Base-by-base conservation (phyloP, 345 rosid genomes). In the Mangifera indica region DNA sequence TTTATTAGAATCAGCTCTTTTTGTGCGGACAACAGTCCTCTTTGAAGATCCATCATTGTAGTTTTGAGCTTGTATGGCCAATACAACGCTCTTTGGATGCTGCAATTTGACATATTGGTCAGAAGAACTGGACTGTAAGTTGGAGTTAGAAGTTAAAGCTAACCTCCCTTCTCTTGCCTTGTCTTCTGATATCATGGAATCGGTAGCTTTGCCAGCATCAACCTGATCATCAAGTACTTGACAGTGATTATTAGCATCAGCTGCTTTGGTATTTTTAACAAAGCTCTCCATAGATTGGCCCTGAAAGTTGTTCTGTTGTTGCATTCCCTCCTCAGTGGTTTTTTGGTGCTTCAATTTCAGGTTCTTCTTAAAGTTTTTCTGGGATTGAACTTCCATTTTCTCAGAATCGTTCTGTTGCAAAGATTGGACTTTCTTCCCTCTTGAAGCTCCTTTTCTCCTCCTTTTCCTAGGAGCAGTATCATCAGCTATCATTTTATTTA, bases 41-140 rank as follows among this genome's bases (percentile, higher is more conserved):
- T 29, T 53, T 29, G 58, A 21, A 54, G 73, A 66, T 58, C 70
- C 77, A 70, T 18, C 58, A 10, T 71, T 76, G 72, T 72, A 14
- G 46, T 65, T 77, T 66, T 72, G 82, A 72, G 86, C 86, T 70
- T 63, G 76, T 63, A 80, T 73, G 74, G 78, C 84, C 71, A 84
- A 62, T 7, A 86, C 84, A 72, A 83, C 79, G 59, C 75, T 76
- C 64, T 82, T 82, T 20, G 60, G 83, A 45, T 74, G 75, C 76
- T 73, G 72, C 57, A 46, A 46, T 78, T 57, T 80, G 65, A 54
- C 68, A 51, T 54, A 60, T 75, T 60, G 73, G 8, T 72, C 29
- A 10, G 76, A 57, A 65, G 63, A 49, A 29, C 74, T 59, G 25
- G 78, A 24, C 32, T 70, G 74, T 46, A 66, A 40, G 42, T 72